Percentiles rank a stretch among this genome's conserved stretches.
Evolutionary conservation across 2,329 filamentous ascomycete genomes (phyloP).

Genomic region (Monilinia polystroma): DNA sequence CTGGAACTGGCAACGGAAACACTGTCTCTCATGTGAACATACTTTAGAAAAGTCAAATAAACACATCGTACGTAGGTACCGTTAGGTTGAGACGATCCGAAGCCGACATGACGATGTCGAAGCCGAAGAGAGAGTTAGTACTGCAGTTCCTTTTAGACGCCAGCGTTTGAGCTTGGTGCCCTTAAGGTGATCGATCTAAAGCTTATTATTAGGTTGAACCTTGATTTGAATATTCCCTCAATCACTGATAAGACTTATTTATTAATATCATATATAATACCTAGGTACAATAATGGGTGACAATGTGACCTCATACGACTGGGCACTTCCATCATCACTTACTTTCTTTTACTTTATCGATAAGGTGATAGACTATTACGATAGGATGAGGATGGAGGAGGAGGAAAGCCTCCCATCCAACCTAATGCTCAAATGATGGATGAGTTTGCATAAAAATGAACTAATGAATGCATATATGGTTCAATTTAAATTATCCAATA

Average conservation of each 20-base stretch:
- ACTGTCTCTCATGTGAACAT: slow-evolving; percentile 15
- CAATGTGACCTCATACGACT: slow-evolving; percentile 14
- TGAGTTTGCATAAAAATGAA: slow-evolving; percentile 17
- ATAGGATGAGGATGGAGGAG: slow-evolving; percentile 1
- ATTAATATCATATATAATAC: not conserved
- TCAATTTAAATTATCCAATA: no score
- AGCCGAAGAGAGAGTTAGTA: not conserved
- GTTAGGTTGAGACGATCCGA: slow-evolving; percentile 1
- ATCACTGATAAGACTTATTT: not conserved
- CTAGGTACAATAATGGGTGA: no score
- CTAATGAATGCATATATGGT: no score
- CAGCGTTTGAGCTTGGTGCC: slow-evolving; percentile 7
- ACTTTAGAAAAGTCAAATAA: slow-evolving; percentile 5
- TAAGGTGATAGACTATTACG: slow-evolving; percentile 17
- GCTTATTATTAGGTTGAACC: slow-evolving; percentile 12
- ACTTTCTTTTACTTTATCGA: slow-evolving; percentile 4
- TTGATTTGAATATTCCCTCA: not conserved
- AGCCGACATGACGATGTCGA: not conserved
- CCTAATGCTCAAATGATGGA: not conserved
- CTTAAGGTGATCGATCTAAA: not conserved
- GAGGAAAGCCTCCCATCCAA: no score
- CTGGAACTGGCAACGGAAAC: not conserved
- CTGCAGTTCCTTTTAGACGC: slow-evolving; percentile 2
- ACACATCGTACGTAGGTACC: not conserved
- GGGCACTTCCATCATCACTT: not conserved